Evolutionary conservation across 1,284 basidiomycete genomes (phyloP), one percentile per base, ranked within the genome.

Genomic region (Trametes versicolor): DNA sequence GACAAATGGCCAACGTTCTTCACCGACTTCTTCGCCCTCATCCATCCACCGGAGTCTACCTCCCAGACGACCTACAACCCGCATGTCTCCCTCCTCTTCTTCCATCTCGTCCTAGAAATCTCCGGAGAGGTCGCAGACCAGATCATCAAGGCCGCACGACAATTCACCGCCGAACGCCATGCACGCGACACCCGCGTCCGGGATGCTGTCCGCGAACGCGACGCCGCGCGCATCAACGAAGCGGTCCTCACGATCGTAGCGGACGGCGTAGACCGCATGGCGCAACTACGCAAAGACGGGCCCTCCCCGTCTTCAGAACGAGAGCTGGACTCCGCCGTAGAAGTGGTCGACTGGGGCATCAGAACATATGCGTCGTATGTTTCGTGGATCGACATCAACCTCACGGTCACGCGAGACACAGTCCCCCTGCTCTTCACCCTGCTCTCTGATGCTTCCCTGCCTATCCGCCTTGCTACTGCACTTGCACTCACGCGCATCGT

Each of bases 301-400:
- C 73, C 66, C 39, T 74, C 74, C 17, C 71, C 78, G 34, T 78
- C 78, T 43, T 76, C 77, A 52, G 77, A 83, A 70, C 79, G 82
- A 72, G 88, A 88, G 58, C 74, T 90, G 23, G 83, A 85, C 45
- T 83, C 86, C 43, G 88, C 90, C 63, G 81, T 90, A 13, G 97
- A 98, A 73, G 84, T 95, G 8, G 92, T 96, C 0, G 94, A 97
- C 73, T 91, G 93, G 87, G 94, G 95, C 17, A 85, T 99, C 65
- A 86, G 93, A 68, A 95, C 98, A 2, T 94, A 98, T 74, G 94
- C 91, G 12, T 95, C 96, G 48, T 99, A 98, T 78, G 96, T 95
- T 69, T 95, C 96, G 10, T 99, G 98, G 98, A 93, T 99, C 72
- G 98, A 99, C 76, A 97, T 99, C 74, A 94, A 95, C 72, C 83